These are phyloP conservation scores for Mantamonas sphyraenae DNA, from an alignment of 78 protist genomes.

Conservation along the genomic window DNA sequence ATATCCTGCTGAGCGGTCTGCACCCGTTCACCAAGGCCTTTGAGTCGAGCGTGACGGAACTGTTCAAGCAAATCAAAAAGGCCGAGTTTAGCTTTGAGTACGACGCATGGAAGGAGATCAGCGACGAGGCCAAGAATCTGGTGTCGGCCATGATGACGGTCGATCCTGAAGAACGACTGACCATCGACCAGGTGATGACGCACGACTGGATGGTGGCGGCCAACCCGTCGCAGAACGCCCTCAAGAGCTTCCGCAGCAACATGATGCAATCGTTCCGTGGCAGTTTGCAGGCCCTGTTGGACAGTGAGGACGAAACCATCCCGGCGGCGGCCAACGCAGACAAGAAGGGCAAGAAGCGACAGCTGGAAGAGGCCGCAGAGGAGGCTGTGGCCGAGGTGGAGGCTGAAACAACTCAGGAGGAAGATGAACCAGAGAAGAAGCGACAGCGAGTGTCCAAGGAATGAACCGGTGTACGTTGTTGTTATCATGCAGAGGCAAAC, in stretches of 20 bases:
- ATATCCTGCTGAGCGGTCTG: not conserved
- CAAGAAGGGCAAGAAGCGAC: too few relatives aligned
- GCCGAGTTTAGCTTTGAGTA: not conserved
- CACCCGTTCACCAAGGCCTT: not conserved
- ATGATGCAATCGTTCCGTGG: too few relatives aligned
- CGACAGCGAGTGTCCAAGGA: too few relatives aligned
- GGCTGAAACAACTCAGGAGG: too few relatives aligned
- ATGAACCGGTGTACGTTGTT: too few relatives aligned
- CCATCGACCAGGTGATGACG: not conserved
- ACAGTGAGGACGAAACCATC: too few relatives aligned
- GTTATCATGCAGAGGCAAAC: not conserved
- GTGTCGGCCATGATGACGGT: not conserved
- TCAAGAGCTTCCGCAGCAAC: too few relatives aligned
- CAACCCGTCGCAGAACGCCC: not conserved
- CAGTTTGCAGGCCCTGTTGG: too few relatives aligned
- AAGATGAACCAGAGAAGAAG: too few relatives aligned
- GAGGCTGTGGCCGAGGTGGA: too few relatives aligned
- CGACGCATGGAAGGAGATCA: not conserved
- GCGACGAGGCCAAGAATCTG: conserved; percentile 3
- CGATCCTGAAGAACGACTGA: conserved; percentile 15
- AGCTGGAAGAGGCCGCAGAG: too few relatives aligned
- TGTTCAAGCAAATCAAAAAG: not conserved
- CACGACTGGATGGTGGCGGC: conserved; percentile 21
- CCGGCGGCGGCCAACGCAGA: too few relatives aligned
- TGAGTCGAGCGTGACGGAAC: not conserved